These are phyloP conservation scores for Sphaerulina vaccinii DNA, from an alignment of 2,329 filamentous ascomycete genomes.

Conservation along the genomic window DNA sequence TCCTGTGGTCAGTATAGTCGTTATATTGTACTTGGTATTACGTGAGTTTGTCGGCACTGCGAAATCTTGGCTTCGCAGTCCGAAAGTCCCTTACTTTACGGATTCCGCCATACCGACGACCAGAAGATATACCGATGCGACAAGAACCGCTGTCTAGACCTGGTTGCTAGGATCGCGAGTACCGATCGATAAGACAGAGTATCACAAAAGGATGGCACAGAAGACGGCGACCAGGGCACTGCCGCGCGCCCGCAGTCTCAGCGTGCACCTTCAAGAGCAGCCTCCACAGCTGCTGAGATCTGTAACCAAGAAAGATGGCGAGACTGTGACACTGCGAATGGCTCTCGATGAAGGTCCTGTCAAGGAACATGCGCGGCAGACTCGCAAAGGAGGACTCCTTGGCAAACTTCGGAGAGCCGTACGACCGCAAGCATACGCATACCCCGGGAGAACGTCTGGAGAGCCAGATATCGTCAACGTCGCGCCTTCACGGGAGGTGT, in stretches of 20 bases:
- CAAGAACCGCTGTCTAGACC: too few species aligned
- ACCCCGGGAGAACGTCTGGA: too few species aligned
- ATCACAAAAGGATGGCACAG: constrained; percentile 2
- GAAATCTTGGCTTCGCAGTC: constrained; percentile 7
- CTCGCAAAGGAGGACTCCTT: background rate
- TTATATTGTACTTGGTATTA: background rate
- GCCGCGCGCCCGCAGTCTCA: background rate
- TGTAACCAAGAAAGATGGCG: background rate
- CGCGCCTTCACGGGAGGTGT: background rate
- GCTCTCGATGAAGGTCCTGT: too few species aligned
- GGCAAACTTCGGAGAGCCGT: background rate
- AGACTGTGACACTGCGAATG: constrained; percentile 6
- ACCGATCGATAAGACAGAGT: background rate
- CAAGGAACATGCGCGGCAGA: too few species aligned
- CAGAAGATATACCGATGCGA: background rate
- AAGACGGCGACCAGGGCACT: background rate
- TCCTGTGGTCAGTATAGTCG: background rate
- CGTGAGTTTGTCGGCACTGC: background rate
- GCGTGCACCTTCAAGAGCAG: background rate
- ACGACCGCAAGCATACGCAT: background rate
- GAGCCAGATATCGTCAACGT: background rate
- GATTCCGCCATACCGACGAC: background rate
- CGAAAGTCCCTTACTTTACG: constrained; percentile 1
- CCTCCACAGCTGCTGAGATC: background rate
- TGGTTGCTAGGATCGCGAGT: background rate